phyloP scores from a whole-genome alignment of 306 rosid species.

The Rosa persica region DNA sequence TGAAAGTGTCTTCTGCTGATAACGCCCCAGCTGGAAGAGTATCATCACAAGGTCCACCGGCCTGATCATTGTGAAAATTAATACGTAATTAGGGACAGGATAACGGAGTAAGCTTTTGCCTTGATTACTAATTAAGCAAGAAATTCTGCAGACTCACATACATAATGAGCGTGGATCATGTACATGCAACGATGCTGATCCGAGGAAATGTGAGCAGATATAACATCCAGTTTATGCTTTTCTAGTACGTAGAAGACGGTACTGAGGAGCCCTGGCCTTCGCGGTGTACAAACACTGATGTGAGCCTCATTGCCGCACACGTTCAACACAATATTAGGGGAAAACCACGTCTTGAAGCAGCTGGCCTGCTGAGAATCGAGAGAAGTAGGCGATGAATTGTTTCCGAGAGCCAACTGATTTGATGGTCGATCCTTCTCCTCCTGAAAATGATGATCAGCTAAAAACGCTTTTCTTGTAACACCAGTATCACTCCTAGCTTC shows the following conservation, averaged over 20 bases:
- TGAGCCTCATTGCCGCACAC: slow-evolving; percentile 56
- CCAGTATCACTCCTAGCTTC: neutral
- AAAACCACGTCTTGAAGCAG: slow-evolving; percentile 44
- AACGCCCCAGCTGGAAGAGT: slow-evolving; percentile 3
- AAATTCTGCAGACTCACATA: slow-evolving; percentile 43
- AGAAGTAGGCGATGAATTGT: neutral
- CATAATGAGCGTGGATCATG: slow-evolving; percentile 57
- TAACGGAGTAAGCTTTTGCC: neutral
- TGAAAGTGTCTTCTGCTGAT: slow-evolving; percentile 26
- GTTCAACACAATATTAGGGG: slow-evolving; percentile 46
- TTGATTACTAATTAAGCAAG: neutral
- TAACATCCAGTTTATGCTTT: slow-evolving; percentile 51
- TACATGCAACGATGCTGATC: slow-evolving; percentile 29
- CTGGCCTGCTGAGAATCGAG: neutral
- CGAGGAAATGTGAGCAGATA: slow-evolving; percentile 45
- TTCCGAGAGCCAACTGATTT: neutral
- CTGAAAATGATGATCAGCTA: slow-evolving; percentile 32
- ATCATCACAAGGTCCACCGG: slow-evolving; percentile 5
- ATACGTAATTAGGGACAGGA: neutral
- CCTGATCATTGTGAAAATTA: slow-evolving; percentile 12
- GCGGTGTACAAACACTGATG: slow-evolving; percentile 38
- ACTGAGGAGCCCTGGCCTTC: slow-evolving; percentile 40
- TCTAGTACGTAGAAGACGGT: slow-evolving; percentile 48
- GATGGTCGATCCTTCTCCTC: neutral
- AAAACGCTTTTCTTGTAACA: slow-evolving; percentile 29